Base-by-base conservation (phyloP, 306 rosid species). In the Pachyrhizus erosus region DNA sequence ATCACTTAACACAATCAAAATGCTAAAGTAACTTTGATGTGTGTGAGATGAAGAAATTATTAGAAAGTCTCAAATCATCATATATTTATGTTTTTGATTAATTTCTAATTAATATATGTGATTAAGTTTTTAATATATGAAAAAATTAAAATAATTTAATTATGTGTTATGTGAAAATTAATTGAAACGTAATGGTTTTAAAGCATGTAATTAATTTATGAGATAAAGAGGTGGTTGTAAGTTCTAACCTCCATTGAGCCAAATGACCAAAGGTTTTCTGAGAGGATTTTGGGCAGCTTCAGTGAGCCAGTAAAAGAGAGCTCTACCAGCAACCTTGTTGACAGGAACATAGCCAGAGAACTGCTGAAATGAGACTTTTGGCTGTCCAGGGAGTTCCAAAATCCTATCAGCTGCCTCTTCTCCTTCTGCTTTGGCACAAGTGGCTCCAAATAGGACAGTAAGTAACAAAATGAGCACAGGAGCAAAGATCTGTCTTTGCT, bases 241-340 rank as follows among this genome's bases (percentile, higher is more conserved):
- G 2, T 62, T 37, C 64, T 75, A 62, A 94, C 98, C 99, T 96
- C 99, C 99, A 86, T 96, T 96, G 83, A 96, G 99, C 99, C 99
- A 93, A 82, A 96, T 71, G 42, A 96, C 98, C 15, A 96, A 88
- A 18, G 99, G 98, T 39, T 91, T 91, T 48, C 83, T 71, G 68
- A 87, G 77, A 60, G 98, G 90, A 31, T 85, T 60, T 13, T 82
- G 84, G 10, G 81, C 20, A 77, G 97, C 93, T 86, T 96, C 98
- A 76, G 99, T 96, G 82, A 96, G 97, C 99, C 99, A 96, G 85
- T 96, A 96, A 77, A 96, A 96, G 85, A 96, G 98, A 15, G 99
- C 96, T 91, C 99, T 84, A 9, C 99, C 98, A 43, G 91, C 91
- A n/a, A 52, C 89, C 2, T 66, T 78, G 64, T 92, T 87, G 17